A percentile compares a stretch with the other conserved stretches of the same genome.
These are phyloP conservation scores for Datura wrightii DNA, from an alignment of 257 asterid species.

Conservation along the genomic window DNA sequence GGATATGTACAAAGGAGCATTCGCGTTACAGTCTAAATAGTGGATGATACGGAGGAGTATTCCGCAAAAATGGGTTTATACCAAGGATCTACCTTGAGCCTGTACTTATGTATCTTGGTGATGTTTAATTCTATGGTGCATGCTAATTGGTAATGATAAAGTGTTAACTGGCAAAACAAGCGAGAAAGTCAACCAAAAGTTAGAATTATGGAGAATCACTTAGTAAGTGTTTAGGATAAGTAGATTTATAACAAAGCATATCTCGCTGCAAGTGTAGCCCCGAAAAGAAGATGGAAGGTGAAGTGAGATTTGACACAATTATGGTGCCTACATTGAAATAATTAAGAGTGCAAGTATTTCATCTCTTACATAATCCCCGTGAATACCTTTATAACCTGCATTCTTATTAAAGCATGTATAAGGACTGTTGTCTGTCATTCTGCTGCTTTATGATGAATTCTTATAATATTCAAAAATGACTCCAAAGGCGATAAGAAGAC, in stretches of 20 bases:
- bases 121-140: not conserved
- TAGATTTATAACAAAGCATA: not conserved
- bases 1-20: conserved; percentile 5
- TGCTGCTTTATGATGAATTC: not conserved
- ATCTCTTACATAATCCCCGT: not conserved
- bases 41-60: not conserved
- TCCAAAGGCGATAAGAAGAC: not conserved
- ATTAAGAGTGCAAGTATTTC: not conserved
- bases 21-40: not conserved
- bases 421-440: not conserved
- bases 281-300: not conserved
- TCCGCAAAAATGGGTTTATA: not conserved
- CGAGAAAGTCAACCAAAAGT: not conserved
- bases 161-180: not conserved
- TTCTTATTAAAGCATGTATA: not conserved
- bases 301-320: not conserved
- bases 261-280: not conserved
- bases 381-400: not conserved
- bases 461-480: not conserved
- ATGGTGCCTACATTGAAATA: not conserved
- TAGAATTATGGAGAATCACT: conserved; percentile 13
- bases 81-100: not conserved
- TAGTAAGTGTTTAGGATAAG: not conserved
- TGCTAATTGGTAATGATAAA: not conserved
- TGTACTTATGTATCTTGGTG: not conserved